phyloP scores from a whole-genome alignment of 306 rosid genomes.

The Cucumis hystrix region DNA sequence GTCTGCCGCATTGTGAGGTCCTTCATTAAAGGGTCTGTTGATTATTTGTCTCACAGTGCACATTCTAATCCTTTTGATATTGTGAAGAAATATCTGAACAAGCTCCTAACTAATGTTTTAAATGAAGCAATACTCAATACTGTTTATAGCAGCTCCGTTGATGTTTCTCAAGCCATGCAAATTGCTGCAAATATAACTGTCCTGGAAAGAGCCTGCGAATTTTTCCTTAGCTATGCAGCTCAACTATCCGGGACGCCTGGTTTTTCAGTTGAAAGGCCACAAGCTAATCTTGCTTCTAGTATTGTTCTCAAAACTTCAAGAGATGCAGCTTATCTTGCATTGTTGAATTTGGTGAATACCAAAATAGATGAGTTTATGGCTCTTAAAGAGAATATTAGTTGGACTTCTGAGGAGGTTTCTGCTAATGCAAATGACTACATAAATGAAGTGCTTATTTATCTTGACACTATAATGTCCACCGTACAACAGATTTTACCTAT shows the following conservation, averaged over 20 bases:
- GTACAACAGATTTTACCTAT: slow-evolving; percentile 76
- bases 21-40: slow-evolving; percentile 77
- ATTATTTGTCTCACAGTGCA: slow-evolving; percentile 55
- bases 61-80: slow-evolving; percentile 34
- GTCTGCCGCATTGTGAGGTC: slow-evolving; percentile 65
- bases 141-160: slow-evolving; percentile 48
- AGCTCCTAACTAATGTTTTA: slow-evolving; percentile 50
- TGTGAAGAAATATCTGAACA: slow-evolving; percentile 61
- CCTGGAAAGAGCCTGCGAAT: slow-evolving; percentile 90
- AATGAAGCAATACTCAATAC: slow-evolving; percentile 57
- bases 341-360: slow-evolving; percentile 41
- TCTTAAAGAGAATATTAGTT: slow-evolving; percentile 42
- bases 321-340: slow-evolving; percentile 63
- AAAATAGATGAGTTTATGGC: slow-evolving; percentile 57
- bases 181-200: slow-evolving; percentile 77
- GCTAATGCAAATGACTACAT: slow-evolving; percentile 55
- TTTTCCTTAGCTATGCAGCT: slow-evolving; percentile 57
- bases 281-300: slow-evolving; percentile 55
- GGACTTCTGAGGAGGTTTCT: slow-evolving; percentile 67
- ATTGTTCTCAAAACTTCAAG: slow-evolving; percentile 53
- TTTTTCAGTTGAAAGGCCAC: slow-evolving; percentile 53
- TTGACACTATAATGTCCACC: slow-evolving; percentile 72
- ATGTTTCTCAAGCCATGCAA: slow-evolving; percentile 89
- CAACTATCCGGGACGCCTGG: slow-evolving; percentile 39
- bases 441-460: slow-evolving; percentile 60